Conservation (phyloP, 2,329 filamentous ascomycete species). For the Aspergillus aculeatinus region DNA sequence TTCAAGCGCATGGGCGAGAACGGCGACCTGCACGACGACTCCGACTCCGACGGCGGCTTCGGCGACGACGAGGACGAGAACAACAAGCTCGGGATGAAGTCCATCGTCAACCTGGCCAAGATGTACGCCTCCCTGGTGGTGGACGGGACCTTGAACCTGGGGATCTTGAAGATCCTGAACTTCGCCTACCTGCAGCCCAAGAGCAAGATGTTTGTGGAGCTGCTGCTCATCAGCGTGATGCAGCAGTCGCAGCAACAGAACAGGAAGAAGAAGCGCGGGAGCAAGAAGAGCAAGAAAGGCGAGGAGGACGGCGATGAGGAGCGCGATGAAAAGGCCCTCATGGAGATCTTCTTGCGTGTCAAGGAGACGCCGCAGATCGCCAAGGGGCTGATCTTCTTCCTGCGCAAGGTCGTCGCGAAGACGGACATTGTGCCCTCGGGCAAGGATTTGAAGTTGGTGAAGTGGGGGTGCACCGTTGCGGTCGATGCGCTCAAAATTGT, state of each 20-base stretch:
- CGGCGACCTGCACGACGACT: conserved; percentile 59
- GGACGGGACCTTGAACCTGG: conserved; percentile 59
- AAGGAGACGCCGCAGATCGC: conserved; percentile 67
- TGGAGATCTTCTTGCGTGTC: conserved; percentile 65
- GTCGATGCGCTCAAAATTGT: conserved; percentile 43
- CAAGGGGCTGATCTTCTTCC: conserved; percentile 73
- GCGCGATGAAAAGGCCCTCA: conserved; percentile 58
- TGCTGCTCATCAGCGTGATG: conserved; percentile 74
- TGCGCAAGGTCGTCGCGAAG: conserved; percentile 71
- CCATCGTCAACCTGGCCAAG: conserved; percentile 67
- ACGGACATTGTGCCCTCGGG: conserved; percentile 56
- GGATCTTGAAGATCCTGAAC: conserved; percentile 64
- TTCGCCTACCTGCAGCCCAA: conserved; percentile 74
- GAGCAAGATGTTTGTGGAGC: conserved; percentile 75
- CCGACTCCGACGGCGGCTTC: conserved; percentile 54
- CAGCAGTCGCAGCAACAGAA: conserved; percentile 61
- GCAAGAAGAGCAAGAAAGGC: conserved; percentile 22
- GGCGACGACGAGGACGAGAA: conserved; percentile 56
- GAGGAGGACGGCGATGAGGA: conserved; percentile 25
- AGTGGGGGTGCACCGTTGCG: conserved; percentile 45
- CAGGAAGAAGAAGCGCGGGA: conserved; percentile 25
- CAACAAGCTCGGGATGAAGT: conserved; percentile 53
- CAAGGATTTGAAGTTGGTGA: conserved; percentile 53
- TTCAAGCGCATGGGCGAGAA: conserved; percentile 84
- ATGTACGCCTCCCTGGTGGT: conserved; percentile 64